Conservation (phyloP, 1,139 yeast genomes). For the Blastobotrys apis region DNA sequence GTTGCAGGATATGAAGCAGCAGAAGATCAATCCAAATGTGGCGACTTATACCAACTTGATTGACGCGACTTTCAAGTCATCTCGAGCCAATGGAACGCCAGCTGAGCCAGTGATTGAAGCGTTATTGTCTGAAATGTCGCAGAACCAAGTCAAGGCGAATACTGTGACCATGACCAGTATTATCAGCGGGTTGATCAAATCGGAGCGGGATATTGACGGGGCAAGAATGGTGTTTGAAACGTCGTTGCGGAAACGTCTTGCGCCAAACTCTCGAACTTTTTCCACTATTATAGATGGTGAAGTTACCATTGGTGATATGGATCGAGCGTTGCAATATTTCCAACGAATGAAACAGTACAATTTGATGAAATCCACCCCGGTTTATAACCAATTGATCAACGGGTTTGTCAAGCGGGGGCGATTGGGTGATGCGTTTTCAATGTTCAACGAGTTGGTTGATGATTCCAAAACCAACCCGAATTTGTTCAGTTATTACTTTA, state of each 20-base stretch:
- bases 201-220: constrained; percentile 45
- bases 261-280: constrained; percentile 43
- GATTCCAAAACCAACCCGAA: constrained; percentile 43
- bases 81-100: constrained; percentile 43
- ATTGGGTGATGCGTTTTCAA: constrained; percentile 39
- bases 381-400: constrained; percentile 59
- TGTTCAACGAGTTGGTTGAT: constrained; percentile 37
- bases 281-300: constrained; percentile 60
- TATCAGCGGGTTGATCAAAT: constrained; percentile 52
- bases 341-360: constrained; percentile 42
- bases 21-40: constrained; percentile 53
- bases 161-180: constrained; percentile 51
- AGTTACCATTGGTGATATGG: constrained; percentile 46
- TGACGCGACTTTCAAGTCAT: constrained; percentile 50
- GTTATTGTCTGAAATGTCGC: constrained; percentile 44
- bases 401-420: constrained; percentile 43
- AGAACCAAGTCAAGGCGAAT: constrained; percentile 45
- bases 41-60: constrained; percentile 64
- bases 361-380: constrained; percentile 40
- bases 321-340: constrained; percentile 49
- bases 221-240: constrained; percentile 50
- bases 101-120: constrained; percentile 41
- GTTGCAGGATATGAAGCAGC: constrained; percentile 35
- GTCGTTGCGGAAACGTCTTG: constrained; percentile 37
- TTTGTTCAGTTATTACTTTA: constrained; percentile 52